A percentile compares a stretch with the other conserved stretches of the same genome.
Evolutionary conservation across 257 asterid genomes (phyloP).

Genomic region (Rehmannia glutinosa): DNA sequence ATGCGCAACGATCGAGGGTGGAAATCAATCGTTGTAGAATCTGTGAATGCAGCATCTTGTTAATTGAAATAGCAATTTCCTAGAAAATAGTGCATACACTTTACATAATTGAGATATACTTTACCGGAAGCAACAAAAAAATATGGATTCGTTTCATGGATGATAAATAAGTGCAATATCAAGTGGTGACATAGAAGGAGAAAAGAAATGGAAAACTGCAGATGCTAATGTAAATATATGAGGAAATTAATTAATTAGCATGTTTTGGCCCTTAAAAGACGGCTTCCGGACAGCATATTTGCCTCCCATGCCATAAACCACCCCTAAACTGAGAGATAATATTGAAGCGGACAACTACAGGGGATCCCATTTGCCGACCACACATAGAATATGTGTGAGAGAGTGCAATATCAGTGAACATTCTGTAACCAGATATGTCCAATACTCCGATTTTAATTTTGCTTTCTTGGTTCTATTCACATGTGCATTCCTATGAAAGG

Average conservation of each 20-base stretch:
- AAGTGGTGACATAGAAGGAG: neutral
- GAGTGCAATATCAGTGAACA: neutral
- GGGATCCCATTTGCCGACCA: neutral
- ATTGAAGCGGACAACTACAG: neutral
- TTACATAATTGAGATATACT: neutral
- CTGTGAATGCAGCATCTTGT: constrained; percentile 38
- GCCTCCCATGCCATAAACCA: neutral
- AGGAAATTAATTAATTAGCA: neutral
- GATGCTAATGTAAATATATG: neutral
- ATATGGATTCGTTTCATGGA: constrained; percentile 5
- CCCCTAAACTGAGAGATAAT: neutral
- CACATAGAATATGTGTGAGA: neutral
- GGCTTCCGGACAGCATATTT: neutral
- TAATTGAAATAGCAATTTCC: neutral
- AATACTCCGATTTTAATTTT: constrained; percentile 1
- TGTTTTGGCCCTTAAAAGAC: constrained; percentile 9
- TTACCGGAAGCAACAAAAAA: constrained; percentile 1
- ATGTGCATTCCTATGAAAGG: neutral
- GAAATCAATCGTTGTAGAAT: constrained; percentile 64
- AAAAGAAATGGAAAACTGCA: neutral
- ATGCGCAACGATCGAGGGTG: constrained; percentile 96
- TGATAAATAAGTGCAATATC: neutral
- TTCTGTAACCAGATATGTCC: neutral
- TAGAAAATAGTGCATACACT: neutral
- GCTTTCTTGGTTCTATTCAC: neutral